Evolutionary conservation across 192 early-diverging fungal species (phyloP).

Genomic region (Backusella tarrabulga): DNA sequence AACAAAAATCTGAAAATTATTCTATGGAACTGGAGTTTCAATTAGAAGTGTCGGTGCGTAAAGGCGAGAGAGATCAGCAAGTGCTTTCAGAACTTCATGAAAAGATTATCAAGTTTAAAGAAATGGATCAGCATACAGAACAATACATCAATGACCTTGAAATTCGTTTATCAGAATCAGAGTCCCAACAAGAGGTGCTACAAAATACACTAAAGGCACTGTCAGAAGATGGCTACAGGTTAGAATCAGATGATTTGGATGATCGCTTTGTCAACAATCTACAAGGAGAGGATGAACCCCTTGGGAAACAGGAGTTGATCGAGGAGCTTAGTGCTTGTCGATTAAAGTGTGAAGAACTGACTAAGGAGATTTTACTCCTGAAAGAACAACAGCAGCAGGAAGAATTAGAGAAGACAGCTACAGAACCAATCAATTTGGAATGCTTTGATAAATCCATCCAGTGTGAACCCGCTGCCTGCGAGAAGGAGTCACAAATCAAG

Average conservation of each 20-base stretch:
- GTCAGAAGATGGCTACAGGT: neutral
- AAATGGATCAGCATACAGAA: slow-evolving; percentile 37
- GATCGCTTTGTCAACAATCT: neutral
- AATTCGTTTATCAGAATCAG: slow-evolving; percentile 1
- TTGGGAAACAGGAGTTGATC: neutral
- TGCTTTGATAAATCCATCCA: neutral
- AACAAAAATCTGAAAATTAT: slow-evolving; percentile 46
- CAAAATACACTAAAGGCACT: neutral
- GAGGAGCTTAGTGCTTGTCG: neutral
- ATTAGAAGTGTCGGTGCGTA: slow-evolving; percentile 22
- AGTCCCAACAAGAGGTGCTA: neutral
- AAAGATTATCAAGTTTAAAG: slow-evolving; percentile 52
- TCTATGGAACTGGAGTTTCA: slow-evolving; percentile 35
- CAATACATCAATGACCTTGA: slow-evolving; percentile 43
- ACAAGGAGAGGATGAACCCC: neutral
- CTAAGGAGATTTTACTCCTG: slow-evolving; percentile 5
- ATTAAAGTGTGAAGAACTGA: neutral
- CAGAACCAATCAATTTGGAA: neutral
- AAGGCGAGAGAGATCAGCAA: slow-evolving; percentile 32
- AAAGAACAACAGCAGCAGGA: neutral
- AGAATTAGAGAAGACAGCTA: neutral
- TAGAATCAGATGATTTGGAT: neutral
- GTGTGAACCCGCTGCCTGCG: neutral
- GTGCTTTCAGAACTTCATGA: slow-evolving; percentile 32
- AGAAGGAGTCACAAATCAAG: neutral